Evolutionary conservation across 1,284 basidiomycete genomes (phyloP), one percentile per base, ranked within the genome.

Genomic region (Termitomyces sp.): DNA sequence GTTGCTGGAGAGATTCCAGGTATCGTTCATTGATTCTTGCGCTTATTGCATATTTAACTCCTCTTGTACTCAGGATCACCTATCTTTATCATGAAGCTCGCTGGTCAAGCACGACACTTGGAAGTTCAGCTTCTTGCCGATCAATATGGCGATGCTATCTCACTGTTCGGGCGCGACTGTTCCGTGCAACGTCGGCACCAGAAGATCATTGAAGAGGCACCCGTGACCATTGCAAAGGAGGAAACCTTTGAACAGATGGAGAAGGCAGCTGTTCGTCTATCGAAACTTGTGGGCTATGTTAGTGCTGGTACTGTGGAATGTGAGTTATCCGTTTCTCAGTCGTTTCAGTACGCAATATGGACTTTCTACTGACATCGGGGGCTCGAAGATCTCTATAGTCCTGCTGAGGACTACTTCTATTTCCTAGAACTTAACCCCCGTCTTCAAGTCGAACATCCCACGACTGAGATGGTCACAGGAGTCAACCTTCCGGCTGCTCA

Each of bases 81-180:
- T 57, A 95, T 99, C 65, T 99, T 99, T 73, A 93, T 99, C 75
- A 99, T 99, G 97, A 99, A 99, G 78, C 89, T 99, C 58, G 97
- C 97, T 34, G 94, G 95, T 24, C 89, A 92, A 64, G 97, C 97
- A 38, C 91, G 97, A 61, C 97, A 99, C 73, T 78, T 99, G 63
- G 97, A 99, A 74, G 97, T 99, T 26, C 97, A 99, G 39, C 61
- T 64, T 44, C 85, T 99, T 43, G 97, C 97, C 50, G 97, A 99
- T 76, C 97, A 99, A 73, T 99, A 99, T 71, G 97, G 97, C 58
- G 98, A 98, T 71, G 97, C 97, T 36, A 99, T 99, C 67, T 98
- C 95, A 52, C 82, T 99, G 54, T 99, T 99, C 67, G 97, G 97
- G 65, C 95, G 97, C 70, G 97, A 99, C 72, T 99, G 97, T 72